A percentile compares a stretch with the other conserved stretches of the same genome.
Conservation (phyloP, 805 yeast genomes). For the Metschnikowia picachoensis region DNA sequence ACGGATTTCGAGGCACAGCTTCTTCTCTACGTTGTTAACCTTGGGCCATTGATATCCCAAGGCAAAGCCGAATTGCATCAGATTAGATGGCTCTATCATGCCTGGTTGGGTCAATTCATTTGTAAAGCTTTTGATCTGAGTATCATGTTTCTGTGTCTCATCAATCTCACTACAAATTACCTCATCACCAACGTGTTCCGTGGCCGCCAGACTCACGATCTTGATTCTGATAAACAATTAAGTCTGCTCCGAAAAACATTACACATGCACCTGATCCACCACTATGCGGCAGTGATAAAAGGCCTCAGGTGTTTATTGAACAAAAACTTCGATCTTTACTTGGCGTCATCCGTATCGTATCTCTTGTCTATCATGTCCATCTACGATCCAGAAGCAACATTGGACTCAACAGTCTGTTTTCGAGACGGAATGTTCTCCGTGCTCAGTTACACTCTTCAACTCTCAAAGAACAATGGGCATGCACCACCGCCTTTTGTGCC, state of each 20-base stretch:
- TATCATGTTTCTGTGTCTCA: conserved; percentile 34
- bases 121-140: conserved; percentile 21
- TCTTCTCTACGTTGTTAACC: conserved; percentile 1
- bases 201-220: conserved; percentile 7
- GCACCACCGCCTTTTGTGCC: conserved; percentile 22
- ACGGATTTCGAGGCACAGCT: conserved; percentile 6
- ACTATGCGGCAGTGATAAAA: conserved; percentile 35
- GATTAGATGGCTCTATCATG: conserved; percentile 28
- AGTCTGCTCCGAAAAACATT: conserved; percentile 24
- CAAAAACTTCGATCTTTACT: conserved; percentile 26
- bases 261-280: conserved; percentile 30
- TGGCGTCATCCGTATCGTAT: conserved; percentile 34
- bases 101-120: conserved; percentile 33
- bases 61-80: conserved; percentile 28
- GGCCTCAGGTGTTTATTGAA: conserved; percentile 29
- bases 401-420: conserved; percentile 34
- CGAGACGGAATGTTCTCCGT: conserved; percentile 39
- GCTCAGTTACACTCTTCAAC: conserved; percentile 24
- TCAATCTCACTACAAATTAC: conserved; percentile 38
- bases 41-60: conserved; percentile 17
- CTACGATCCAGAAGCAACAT: conserved; percentile 41
- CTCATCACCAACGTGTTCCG: conserved; percentile 29
- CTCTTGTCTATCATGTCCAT: conserved; percentile 38
- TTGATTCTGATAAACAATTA: conserved; percentile 10
- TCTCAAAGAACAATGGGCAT: conserved; percentile 10